These are phyloP conservation scores for Penicillium simplicissimum DNA, from an alignment of 495 filamentous ascomycete species.

Conservation along the genomic window DNA sequence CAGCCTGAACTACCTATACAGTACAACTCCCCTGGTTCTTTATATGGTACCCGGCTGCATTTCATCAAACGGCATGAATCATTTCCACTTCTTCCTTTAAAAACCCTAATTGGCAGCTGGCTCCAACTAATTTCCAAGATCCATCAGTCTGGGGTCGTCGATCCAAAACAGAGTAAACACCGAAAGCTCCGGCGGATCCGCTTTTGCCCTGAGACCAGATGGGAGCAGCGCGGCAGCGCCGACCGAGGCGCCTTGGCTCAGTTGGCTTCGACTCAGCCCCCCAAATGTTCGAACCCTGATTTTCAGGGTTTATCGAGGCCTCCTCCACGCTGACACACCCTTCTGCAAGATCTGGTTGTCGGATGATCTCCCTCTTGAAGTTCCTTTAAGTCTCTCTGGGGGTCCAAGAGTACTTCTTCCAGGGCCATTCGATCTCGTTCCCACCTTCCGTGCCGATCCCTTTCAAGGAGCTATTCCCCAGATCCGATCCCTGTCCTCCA, in stretches of 20 bases:
- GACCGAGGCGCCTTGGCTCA: not conserved
- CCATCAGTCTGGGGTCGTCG: not conserved
- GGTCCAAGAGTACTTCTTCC: not conserved
- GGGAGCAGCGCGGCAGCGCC: not conserved
- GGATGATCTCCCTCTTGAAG: not conserved
- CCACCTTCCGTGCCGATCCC: slow-evolving; percentile 11
- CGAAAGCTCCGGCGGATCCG: slow-evolving; percentile 14
- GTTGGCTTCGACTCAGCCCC: slow-evolving; percentile 6
- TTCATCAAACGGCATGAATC: not conserved
- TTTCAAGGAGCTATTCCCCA: slow-evolving; percentile 4
- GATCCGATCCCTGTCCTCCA: slow-evolving; percentile 5
- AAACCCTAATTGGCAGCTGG: not conserved
- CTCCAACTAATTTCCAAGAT: slow-evolving; percentile 5
- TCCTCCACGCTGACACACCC: slow-evolving; percentile 3
- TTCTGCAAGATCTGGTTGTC: not conserved
- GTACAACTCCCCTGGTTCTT: not conserved
- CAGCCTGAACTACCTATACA: not conserved
- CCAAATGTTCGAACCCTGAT: not conserved
- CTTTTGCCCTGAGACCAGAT: not conserved
- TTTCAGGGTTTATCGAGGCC: not conserved
- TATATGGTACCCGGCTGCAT: not conserved
- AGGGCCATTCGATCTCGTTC: not conserved
- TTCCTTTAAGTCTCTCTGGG: not conserved
- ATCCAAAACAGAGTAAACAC: slow-evolving; percentile 10
- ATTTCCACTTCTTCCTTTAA: not conserved